A percentile compares a stretch with the other conserved stretches of the same genome.
These are phyloP conservation scores for Pichia rugopelliculosa DNA, from an alignment of 805 yeast genomes.

Conservation along the genomic window DNA sequence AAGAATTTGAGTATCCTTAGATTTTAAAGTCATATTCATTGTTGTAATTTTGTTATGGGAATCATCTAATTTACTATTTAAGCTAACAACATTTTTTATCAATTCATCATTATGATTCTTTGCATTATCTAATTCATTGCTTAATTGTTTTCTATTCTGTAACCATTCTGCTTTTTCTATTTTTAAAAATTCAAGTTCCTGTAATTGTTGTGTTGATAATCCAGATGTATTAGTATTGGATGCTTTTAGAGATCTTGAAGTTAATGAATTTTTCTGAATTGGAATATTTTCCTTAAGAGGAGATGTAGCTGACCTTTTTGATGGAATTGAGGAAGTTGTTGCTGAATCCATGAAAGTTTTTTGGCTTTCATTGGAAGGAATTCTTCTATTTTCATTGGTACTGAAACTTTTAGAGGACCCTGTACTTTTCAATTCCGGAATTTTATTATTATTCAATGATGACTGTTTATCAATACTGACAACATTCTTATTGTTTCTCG, in stretches of 20 bases:
- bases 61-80: conserved; percentile 33
- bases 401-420: not conserved
- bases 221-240: conserved; percentile 7
- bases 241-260: conserved; percentile 23
- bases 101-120: conserved; percentile 26
- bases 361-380: not conserved
- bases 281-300: conserved; percentile 42
- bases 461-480: no score
- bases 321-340: conserved; percentile 35
- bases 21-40: conserved; percentile 45
- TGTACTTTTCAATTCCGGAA: not conserved
- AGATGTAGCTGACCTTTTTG: conserved; percentile 64
- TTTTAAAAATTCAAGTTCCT: conserved; percentile 44
- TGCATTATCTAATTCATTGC: conserved; percentile 25
- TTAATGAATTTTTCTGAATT: conserved; percentile 20
- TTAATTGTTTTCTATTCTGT: conserved; percentile 27
- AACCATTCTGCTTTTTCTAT: conserved; percentile 46
- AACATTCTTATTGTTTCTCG: not conserved
- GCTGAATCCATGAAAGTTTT: not conserved
- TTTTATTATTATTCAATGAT: not conserved
- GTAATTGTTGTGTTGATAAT: conserved; percentile 25
- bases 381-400: not conserved
- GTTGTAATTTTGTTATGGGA: conserved; percentile 45
- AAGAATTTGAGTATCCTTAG: conserved; percentile 61
- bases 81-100: conserved; percentile 27